phyloP scores from a whole-genome alignment of 2,329 filamentous ascomycete species.

The Zasmidium citrigriseum region DNA sequence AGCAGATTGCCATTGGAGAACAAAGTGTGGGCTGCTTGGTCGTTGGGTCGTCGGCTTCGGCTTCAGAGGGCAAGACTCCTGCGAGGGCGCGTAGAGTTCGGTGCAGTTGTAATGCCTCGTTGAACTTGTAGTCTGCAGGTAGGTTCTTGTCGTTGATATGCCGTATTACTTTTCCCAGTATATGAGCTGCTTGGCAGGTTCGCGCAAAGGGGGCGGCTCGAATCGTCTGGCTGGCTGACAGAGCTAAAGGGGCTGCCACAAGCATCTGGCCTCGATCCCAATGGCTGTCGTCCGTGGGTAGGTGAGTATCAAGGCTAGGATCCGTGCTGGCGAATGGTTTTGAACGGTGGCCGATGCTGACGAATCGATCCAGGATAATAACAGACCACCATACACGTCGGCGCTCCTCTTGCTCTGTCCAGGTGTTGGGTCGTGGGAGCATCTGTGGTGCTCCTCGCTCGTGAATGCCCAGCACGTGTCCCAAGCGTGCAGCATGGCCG shows the following conservation, averaged over 20 bases:
- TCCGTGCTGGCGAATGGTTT: slow-evolving; percentile 29
- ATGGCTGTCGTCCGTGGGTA: slow-evolving; percentile 42
- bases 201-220: slow-evolving; percentile 36
- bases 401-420: slow-evolving; percentile 52
- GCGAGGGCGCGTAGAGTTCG: slow-evolving; percentile 35
- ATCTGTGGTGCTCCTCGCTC: slow-evolving; percentile 38
- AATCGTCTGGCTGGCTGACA: slow-evolving; percentile 25
- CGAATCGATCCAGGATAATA: slow-evolving; percentile 47
- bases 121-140: slow-evolving; percentile 33
- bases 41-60: slow-evolving; percentile 21
- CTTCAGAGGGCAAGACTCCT: slow-evolving; percentile 31
- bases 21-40: slow-evolving; percentile 22
- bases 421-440: slow-evolving; percentile 42
- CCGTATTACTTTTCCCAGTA: slow-evolving; percentile 36
- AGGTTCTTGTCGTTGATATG: slow-evolving; percentile 34
- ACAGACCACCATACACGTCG: slow-evolving; percentile 53
- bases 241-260: slow-evolving; percentile 25
- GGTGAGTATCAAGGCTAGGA: slow-evolving; percentile 27
- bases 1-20: slow-evolving; percentile 37
- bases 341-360: slow-evolving; percentile 27
- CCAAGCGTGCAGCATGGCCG: slow-evolving; percentile 48
- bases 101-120: slow-evolving; percentile 37
- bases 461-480: slow-evolving; percentile 49
- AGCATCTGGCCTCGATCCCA: slow-evolving; percentile 41
- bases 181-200: slow-evolving; percentile 38